These are phyloP conservation scores for Yamadazyma sp. DNA, from an alignment of 805 yeast genomes.

Conservation along the genomic window DNA sequence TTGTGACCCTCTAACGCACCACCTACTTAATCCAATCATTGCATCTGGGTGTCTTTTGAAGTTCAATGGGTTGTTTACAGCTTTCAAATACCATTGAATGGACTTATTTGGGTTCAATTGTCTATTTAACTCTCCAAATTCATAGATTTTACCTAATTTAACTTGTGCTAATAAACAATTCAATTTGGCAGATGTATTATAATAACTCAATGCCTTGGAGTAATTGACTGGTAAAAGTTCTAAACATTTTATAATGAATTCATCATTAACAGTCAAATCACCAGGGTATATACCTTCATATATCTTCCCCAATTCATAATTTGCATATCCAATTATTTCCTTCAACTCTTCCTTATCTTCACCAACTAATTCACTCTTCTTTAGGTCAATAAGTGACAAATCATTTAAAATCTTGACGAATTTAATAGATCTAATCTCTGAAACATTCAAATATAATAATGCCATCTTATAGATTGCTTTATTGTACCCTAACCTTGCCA, in stretches of 20 bases:
- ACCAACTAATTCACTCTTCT: constrained; percentile 29
- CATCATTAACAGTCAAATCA: constrained; percentile 34
- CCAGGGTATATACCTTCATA: constrained; percentile 47
- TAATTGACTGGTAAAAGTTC: constrained; percentile 41
- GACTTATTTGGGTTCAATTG: constrained; percentile 38
- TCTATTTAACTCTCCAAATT: constrained; percentile 41
- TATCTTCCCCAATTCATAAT: constrained; percentile 39
- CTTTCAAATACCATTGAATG: constrained; percentile 44
- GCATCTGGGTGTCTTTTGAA: constrained; percentile 44
- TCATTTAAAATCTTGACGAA: constrained; percentile 34
- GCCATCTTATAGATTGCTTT: constrained; percentile 43
- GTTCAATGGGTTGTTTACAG: constrained; percentile 36
- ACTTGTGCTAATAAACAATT: constrained; percentile 40
- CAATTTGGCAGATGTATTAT: constrained; percentile 41
- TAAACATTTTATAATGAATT: constrained; percentile 30
- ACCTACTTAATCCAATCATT: constrained; percentile 42
- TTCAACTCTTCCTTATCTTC: constrained; percentile 40
- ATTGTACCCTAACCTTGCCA: constrained; percentile 43
- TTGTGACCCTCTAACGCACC: constrained; percentile 35
- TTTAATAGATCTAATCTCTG: constrained; percentile 31
- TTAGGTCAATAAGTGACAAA: constrained; percentile 36
- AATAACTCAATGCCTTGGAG: constrained; percentile 38
- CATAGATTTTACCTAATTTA: constrained; percentile 40
- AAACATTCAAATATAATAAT: constrained; percentile 32
- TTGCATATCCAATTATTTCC: constrained; percentile 40